Evolutionary conservation across 495 filamentous ascomycete genomes (phyloP).

Genomic region (Lentithecium fluviatile): DNA sequence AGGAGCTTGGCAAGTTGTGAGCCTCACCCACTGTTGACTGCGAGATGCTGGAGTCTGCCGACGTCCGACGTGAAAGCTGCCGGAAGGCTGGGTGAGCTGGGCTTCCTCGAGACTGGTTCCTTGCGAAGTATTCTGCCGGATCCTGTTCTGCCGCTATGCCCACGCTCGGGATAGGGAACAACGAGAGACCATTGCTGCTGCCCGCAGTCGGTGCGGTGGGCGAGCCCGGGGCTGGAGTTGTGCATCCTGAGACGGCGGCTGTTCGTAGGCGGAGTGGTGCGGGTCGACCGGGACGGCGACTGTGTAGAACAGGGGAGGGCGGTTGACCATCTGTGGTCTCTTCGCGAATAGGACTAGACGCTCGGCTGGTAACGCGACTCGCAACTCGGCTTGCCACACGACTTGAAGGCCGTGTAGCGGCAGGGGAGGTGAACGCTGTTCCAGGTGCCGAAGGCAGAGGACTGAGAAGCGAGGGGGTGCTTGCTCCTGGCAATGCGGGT

Average conservation of each 20-base stretch:
- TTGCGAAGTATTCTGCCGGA: not conserved
- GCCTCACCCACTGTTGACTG: not conserved
- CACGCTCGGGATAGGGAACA: slow-evolving; percentile 14
- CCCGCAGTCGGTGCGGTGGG: not conserved
- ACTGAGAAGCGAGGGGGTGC: slow-evolving; percentile 1
- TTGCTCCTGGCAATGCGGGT: slow-evolving; percentile 15
- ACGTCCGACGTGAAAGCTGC: slow-evolving; percentile 12
- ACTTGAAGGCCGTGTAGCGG: slow-evolving; percentile 12
- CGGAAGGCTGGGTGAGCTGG: not conserved
- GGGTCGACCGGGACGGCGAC: slow-evolving; percentile 6
- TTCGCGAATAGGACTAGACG: slow-evolving; percentile 20
- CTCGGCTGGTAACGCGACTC: slow-evolving; percentile 12
- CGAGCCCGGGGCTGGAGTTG: not conserved
- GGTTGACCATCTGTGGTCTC: not conserved
- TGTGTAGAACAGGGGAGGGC: not conserved
- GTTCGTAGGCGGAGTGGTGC: slow-evolving; percentile 19
- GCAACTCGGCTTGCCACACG: slow-evolving; percentile 16
- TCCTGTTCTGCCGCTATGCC: not conserved
- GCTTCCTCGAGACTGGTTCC: not conserved
- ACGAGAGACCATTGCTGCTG: slow-evolving; percentile 1
- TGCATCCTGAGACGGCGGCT: not conserved
- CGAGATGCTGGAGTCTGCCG: slow-evolving; percentile 15
- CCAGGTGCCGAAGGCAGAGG: slow-evolving; percentile 16
- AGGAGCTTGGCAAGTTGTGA: not conserved
- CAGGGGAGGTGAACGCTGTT: slow-evolving; percentile 6